Base-by-base conservation (phyloP, 495 filamentous ascomycete genomes). In the Trichodelitschia bisporula region DNA sequence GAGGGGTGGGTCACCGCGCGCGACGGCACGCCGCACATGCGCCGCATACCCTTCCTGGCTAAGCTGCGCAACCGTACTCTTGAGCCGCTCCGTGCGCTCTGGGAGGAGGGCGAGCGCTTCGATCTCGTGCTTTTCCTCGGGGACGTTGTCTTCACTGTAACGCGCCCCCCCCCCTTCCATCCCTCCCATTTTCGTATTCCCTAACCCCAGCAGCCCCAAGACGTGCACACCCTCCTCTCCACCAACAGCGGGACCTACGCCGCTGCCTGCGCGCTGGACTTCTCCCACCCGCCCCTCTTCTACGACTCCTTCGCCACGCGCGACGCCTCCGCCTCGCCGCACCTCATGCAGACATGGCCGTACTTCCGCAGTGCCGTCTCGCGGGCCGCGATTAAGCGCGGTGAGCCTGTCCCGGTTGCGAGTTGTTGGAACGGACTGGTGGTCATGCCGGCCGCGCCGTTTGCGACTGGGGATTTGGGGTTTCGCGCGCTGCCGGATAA, bases 371-470 rank as follows among this genome's bases (percentile, higher is more conserved):
- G 71, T 2, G 39, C 50, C 0, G 45, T 44, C 10, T 77, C 77
- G 6, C 56, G 66, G 19, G 42, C 58, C 6, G 66, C 73, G 0
- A 51, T 79, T 18, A 49, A 58, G 16, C 40, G 37, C 3, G 55
- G 61, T 36, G 36, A 49, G 2, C 66, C 75, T 0, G 59, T 83
- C 4, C 71, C 67, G 2, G 77, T 89, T 0, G 50, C 47, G 18
- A 75, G 69, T 33, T 90, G 79, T 47, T 90, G 79, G 79, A 86
- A 86, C 31, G 77, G 78, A 26, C 72, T 84, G 43, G 64, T 71
- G 12, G 58, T 52, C 9, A 62, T 71, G 51, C 53, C 61, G 9
- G 57, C 69, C 4, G 42, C 47, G 2, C 66, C 73, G 2, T 77
- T 79, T n/a, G n/a, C n/a, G n/a, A n/a, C n/a, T n/a, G n/a, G n/a